Conservation (phyloP, 352 stramenopile species). For the Blastocystis sp. region DNA sequence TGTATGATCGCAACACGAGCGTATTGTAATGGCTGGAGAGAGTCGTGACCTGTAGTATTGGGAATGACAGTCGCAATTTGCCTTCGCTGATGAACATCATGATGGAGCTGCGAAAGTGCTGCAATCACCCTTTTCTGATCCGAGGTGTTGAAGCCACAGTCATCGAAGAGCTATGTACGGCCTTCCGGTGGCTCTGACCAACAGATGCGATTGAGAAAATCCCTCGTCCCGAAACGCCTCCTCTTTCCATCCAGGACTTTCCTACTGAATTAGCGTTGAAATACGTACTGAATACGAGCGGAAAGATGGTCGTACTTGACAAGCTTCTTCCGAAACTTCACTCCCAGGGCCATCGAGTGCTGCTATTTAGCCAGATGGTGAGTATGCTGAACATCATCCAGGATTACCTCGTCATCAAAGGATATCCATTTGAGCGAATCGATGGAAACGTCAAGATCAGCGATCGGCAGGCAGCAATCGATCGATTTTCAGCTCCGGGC, state of each 20-base stretch:
- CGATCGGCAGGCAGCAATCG: slow-evolving; percentile 85
- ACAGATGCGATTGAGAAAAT: background rate
- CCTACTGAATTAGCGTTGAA: slow-evolving; percentile 70
- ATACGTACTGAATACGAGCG: slow-evolving; percentile 86
- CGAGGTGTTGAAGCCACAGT: background rate
- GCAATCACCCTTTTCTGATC: slow-evolving; percentile 98
- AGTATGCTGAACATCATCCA: slow-evolving; percentile 97
- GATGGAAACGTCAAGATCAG: slow-evolving; percentile 95
- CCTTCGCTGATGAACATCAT: slow-evolving; percentile 95
- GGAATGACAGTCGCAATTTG: slow-evolving; percentile 67
- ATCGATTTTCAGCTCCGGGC: slow-evolving; percentile 73
- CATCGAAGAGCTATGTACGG: background rate
- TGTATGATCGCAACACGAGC: slow-evolving; percentile 97
- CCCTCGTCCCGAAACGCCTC: background rate
- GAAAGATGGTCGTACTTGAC: slow-evolving; percentile 96
- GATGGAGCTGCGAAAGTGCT: slow-evolving; percentile 98
- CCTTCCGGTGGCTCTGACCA: background rate
- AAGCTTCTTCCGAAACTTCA: slow-evolving; percentile 92
- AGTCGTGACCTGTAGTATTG: slow-evolving; percentile 60
- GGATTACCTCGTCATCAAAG: slow-evolving; percentile 85
- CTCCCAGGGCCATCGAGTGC: slow-evolving; percentile 85
- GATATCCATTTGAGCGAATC: slow-evolving; percentile 90
- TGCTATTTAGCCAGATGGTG: slow-evolving; percentile 94
- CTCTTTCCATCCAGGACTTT: background rate
- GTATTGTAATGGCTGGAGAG: slow-evolving; percentile 74